Conservation (phyloP, 192 early-diverging fungal species). For the Pilaira anomala region DNA sequence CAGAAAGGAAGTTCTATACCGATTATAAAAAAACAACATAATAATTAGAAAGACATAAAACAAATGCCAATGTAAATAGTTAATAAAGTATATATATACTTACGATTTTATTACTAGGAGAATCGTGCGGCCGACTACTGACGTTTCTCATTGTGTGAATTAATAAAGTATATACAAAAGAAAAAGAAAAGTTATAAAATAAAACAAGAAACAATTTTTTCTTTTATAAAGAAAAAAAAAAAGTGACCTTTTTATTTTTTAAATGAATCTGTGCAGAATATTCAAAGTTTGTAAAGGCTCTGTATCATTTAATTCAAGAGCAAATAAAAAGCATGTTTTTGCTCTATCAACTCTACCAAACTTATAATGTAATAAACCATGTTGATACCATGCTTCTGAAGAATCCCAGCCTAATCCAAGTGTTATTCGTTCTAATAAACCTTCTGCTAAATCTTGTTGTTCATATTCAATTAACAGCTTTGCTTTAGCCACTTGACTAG, state of each 20-base stretch:
- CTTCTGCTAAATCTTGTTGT: conserved; percentile 12
- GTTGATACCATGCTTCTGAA: conserved; percentile 32
- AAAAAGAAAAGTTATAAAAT: too few species aligned
- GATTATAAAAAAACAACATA: too few species aligned
- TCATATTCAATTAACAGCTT: neutral
- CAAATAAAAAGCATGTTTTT: conserved; percentile 54
- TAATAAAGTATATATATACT: too few species aligned
- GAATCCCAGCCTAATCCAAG: conserved; percentile 16
- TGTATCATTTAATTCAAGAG: conserved; percentile 49
- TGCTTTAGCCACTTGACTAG: conserved; percentile 11
- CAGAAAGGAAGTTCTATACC: too few species aligned
- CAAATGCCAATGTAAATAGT: too few species aligned
- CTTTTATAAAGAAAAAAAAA: too few species aligned
- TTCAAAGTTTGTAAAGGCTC: conserved; percentile 42
- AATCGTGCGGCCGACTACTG: too few species aligned
- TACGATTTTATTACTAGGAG: too few species aligned
- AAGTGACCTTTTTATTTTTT: conserved; percentile 3
- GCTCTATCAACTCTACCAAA: conserved; percentile 40
- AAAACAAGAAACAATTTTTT: too few species aligned
- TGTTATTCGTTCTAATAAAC: conserved; percentile 6
- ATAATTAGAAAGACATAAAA: too few species aligned
- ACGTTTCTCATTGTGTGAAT: too few species aligned
- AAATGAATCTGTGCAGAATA: conserved; percentile 40
- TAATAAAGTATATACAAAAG: too few species aligned
- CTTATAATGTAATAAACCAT: conserved; percentile 42